Conservation (phyloP, 148 eudicot genomes). For the Dianthus caryophyllus region DNA sequence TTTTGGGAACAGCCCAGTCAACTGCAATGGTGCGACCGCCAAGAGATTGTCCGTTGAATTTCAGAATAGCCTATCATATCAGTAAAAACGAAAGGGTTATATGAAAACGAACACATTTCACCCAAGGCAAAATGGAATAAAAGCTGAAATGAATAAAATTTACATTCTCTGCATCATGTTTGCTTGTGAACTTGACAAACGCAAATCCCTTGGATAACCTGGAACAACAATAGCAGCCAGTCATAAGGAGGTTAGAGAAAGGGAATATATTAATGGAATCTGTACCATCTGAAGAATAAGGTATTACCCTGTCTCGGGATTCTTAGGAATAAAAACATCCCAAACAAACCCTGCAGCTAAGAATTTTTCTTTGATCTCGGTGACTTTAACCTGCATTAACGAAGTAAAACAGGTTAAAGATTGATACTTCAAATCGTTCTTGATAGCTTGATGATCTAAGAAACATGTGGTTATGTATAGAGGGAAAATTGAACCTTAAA, state of each 20-base stretch:
- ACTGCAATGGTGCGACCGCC: conserved; percentile 78
- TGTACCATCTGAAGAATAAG: conserved; percentile 4
- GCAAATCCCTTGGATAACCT: conserved; percentile 89
- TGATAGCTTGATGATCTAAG: neutral
- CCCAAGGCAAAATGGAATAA: neutral
- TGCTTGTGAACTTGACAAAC: conserved; percentile 85
- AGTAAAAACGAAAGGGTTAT: conserved; percentile 7
- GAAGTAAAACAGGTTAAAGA: neutral
- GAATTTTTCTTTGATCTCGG: conserved; percentile 67
- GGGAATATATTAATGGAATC: neutral
- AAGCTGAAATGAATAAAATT: conserved; percentile 20
- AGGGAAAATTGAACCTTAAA: conserved; percentile 52
- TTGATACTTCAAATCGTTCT: neutral
- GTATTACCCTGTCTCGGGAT: conserved; percentile 74
- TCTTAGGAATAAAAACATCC: conserved; percentile 82
- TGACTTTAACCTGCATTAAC: conserved; percentile 50
- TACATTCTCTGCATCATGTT: conserved; percentile 92
- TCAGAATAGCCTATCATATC: conserved; percentile 65
- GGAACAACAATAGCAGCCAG: conserved; percentile 17
- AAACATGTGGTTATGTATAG: neutral
- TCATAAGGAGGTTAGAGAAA: conserved; percentile 17
- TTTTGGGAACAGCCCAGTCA: conserved; percentile 97
- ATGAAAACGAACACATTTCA: neutral
- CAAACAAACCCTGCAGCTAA: conserved; percentile 77
- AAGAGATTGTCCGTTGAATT: conserved; percentile 66